These are phyloP conservation scores for Quercus gilva DNA, from an alignment of 306 rosid genomes.

Conservation along the genomic window DNA sequence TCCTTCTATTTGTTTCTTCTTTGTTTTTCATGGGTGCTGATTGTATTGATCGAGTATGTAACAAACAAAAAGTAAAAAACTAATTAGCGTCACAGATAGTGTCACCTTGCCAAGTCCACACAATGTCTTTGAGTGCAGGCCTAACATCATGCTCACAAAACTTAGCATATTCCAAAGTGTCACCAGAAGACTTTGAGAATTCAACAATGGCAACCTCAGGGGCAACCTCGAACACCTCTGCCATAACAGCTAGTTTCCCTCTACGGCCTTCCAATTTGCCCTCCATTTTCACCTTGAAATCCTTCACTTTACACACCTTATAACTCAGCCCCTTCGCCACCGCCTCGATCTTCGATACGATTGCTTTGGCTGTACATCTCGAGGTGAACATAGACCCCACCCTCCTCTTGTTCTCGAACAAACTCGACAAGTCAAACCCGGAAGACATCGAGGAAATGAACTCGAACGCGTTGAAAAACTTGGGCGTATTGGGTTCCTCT, in stretches of 20 bases:
- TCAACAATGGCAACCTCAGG: constrained; percentile 74
- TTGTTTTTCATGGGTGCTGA: neutral
- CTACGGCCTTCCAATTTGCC: constrained; percentile 57
- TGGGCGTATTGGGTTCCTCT: constrained; percentile 37
- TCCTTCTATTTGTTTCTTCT: neutral
- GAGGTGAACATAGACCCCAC: constrained; percentile 66
- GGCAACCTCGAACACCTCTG: constrained; percentile 72
- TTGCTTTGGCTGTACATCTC: constrained; percentile 40
- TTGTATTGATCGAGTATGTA: neutral
- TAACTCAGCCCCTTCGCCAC: constrained; percentile 54
- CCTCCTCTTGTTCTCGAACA: constrained; percentile 57
- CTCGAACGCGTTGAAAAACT: constrained; percentile 75
- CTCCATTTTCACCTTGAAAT: constrained; percentile 51
- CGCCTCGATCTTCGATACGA: constrained; percentile 53
- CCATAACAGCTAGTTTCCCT: constrained; percentile 55
- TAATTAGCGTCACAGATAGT: constrained; percentile 8
- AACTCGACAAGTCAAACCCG: constrained; percentile 69
- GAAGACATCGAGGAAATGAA: constrained; percentile 75
- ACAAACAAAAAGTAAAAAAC: neutral
- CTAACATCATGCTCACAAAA: constrained; percentile 67
- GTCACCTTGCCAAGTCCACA: constrained; percentile 90
- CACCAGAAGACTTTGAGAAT: constrained; percentile 72
- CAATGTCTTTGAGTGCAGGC: constrained; percentile 74
- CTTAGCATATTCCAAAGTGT: constrained; percentile 62
- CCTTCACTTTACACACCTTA: constrained; percentile 42